Conservation (phyloP, 371 early-diverging fungal species). For the Lichtheimia corymbifera region DNA sequence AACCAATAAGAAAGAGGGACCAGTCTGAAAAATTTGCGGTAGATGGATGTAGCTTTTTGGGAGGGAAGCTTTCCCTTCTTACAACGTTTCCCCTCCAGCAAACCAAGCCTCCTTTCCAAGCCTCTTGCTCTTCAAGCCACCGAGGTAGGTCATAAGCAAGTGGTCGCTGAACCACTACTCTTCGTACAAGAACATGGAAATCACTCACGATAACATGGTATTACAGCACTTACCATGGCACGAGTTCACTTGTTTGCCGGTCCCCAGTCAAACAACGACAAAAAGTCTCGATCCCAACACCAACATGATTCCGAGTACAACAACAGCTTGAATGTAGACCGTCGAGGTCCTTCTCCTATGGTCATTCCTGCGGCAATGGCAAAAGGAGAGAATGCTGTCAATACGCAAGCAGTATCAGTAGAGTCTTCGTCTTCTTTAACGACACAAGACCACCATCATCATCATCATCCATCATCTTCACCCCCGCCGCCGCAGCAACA, state of each 20-base stretch:
- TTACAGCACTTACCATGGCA: slow-evolving; percentile 7
- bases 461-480: not conserved
- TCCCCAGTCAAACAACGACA: slow-evolving; percentile 1
- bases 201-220: too few species aligned
- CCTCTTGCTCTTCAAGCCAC: slow-evolving; percentile 9
- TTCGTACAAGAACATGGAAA: not conserved
- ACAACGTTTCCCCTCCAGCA: not conserved
- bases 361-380: not conserved
- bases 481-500: not conserved
- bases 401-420: not conserved
- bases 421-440: not conserved
- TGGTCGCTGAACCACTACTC: slow-evolving; percentile 1
- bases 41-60: too few species aligned
- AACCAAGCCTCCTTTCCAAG: slow-evolving; percentile 6
- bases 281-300: slow-evolving; percentile 2
- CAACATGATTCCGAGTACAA: not conserved
- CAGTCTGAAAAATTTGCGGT: too few species aligned
- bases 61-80: too few species aligned
- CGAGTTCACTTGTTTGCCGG: slow-evolving; percentile 15
- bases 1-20: too few species aligned
- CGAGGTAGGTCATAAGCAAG: slow-evolving; percentile 4
- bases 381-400: not conserved
- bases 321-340: not conserved
- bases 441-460: not conserved
- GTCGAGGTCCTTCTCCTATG: not conserved